These are phyloP conservation scores for Hyaloperonospora arabidopsidis DNA, from an alignment of 352 stramenopile species.

Conservation along the genomic window DNA sequence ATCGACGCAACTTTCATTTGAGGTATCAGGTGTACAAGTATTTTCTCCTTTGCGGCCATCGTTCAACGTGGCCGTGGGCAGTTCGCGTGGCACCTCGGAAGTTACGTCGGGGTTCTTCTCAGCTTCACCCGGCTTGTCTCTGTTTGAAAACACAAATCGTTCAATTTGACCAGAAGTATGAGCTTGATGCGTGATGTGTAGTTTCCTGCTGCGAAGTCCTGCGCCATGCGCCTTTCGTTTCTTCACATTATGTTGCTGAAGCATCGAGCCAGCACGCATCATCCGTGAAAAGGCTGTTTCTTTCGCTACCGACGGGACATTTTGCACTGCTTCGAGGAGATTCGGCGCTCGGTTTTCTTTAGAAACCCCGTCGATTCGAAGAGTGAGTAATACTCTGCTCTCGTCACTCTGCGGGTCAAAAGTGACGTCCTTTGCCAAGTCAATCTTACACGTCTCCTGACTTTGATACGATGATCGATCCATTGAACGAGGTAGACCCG, in stretches of 20 bases:
- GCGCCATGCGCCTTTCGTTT: conserved; percentile 29
- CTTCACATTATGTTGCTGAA: conserved; percentile 50
- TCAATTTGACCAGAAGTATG: conserved; percentile 20
- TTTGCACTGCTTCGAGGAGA: not conserved
- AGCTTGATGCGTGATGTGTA: conserved; percentile 4
- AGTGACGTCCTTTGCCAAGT: conserved; percentile 43
- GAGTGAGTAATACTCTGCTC: conserved; percentile 5
- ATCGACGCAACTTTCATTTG: conserved; percentile 1
- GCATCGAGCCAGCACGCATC: conserved; percentile 57
- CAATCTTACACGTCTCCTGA: conserved; percentile 39
- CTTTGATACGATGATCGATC: conserved; percentile 39
- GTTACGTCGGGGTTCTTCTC: not conserved
- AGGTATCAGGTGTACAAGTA: not conserved
- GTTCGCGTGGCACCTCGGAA: conserved; percentile 4
- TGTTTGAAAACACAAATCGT: conserved; percentile 18
- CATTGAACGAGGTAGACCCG: conserved; percentile 6
- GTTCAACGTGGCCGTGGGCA: conserved; percentile 7
- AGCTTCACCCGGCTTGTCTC: not conserved
- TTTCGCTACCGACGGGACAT: conserved; percentile 13
- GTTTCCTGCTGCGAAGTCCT: conserved; percentile 13
- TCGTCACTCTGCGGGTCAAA: conserved; percentile 42
- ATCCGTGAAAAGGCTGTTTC: conserved; percentile 80
- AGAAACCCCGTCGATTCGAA: conserved; percentile 1
- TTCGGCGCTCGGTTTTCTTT: conserved; percentile 46
- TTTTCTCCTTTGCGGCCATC: conserved; percentile 6